Conservation (phyloP, 2,329 filamentous ascomycete species). For the Botrytis medusae region DNA sequence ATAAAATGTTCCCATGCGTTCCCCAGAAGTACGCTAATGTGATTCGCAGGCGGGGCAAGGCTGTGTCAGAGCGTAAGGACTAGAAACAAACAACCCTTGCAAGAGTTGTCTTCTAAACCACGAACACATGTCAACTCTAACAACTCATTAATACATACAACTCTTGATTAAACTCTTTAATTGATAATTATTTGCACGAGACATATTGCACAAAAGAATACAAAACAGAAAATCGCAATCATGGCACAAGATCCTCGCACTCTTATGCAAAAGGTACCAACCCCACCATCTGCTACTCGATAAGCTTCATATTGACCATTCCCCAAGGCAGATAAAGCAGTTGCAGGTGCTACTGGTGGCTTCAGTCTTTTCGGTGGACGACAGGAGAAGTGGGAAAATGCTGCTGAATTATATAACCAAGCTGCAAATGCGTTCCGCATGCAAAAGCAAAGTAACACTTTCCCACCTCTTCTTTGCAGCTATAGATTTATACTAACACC, state of each 20-base stretch:
- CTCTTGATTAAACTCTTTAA: conserved; percentile 38
- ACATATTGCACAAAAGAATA: background rate
- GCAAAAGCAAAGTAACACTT: conserved; percentile 72
- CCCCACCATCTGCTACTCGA: conserved; percentile 37
- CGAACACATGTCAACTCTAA: conserved; percentile 23
- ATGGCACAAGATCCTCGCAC: conserved; percentile 79
- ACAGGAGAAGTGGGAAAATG: conserved; percentile 85
- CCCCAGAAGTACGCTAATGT: conserved; percentile 1
- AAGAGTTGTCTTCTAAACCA: conserved; percentile 9
- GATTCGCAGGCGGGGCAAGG: conserved; percentile 5
- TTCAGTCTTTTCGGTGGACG: conserved; percentile 88
- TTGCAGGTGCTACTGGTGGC: conserved; percentile 70
- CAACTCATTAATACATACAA: conserved; percentile 56
- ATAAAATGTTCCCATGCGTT: conserved; percentile 5
- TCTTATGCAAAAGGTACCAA: conserved; percentile 70
- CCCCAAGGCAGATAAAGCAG: conserved; percentile 79
- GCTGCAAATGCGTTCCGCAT: conserved; percentile 91
- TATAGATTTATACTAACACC: conserved; percentile 16
- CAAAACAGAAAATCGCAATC: conserved; percentile 18
- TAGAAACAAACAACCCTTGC: conserved; percentile 14
- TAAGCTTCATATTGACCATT: conserved; percentile 25
- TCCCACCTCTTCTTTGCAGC: background rate
- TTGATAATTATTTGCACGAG: background rate
- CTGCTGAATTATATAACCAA: conserved; percentile 82
- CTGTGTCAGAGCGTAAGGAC: conserved; percentile 9